Conservation (phyloP, 148 eudicot genomes). For the Polygonum aviculare region DNA sequence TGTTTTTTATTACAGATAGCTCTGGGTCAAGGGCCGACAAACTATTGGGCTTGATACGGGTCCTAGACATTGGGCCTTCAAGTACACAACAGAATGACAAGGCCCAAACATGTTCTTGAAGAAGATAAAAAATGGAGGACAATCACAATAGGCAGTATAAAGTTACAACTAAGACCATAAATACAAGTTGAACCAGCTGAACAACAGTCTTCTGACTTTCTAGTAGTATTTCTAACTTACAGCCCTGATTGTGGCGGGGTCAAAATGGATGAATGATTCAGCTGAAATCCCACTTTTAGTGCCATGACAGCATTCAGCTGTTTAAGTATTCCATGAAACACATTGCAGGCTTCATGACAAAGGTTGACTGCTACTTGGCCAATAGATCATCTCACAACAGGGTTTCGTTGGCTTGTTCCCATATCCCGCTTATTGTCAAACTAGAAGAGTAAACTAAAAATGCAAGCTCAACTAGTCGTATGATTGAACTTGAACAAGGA, state of each 20-base stretch:
- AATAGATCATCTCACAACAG: background rate
- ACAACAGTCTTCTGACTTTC: background rate
- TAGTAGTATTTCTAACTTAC: background rate
- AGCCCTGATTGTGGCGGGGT: background rate
- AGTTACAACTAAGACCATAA: background rate
- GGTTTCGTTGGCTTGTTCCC: background rate
- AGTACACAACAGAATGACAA: background rate
- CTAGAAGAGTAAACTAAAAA: background rate
- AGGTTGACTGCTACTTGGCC: background rate
- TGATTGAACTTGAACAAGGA: background rate
- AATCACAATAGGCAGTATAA: background rate
- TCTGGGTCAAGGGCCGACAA: background rate
- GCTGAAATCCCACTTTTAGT: background rate
- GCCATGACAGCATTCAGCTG: background rate
- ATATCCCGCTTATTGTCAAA: background rate
- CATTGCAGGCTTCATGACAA: background rate
- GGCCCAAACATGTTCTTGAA: background rate
- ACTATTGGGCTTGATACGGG: background rate
- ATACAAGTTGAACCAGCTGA: background rate
- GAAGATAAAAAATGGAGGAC: background rate
- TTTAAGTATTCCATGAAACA: background rate
- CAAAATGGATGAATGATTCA: slow-evolving; percentile 1
- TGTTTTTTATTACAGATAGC: background rate
- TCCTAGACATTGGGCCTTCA: background rate
- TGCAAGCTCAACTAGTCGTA: background rate